Evolutionary conservation across 306 rosid species (phyloP), one percentile per base, ranked within the genome.

Genomic region (Medicago truncatula): DNA sequence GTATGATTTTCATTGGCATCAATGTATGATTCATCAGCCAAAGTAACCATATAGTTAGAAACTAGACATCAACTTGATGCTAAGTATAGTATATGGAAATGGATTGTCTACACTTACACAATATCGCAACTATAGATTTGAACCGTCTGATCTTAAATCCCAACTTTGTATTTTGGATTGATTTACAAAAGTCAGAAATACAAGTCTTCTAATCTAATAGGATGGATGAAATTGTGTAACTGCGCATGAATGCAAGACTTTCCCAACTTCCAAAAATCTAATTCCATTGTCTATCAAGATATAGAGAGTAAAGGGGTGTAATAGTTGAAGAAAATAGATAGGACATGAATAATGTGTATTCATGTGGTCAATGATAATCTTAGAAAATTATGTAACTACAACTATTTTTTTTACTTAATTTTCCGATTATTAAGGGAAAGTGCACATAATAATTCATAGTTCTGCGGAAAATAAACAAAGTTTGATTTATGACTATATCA

Each of bases 51-150:
- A 34, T 64, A 70, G 4, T 20, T 60, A 17, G 38, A 53, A 59
- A 66, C 36, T 17, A 66, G 36, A 71, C 36, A 46, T 54, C 56
- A 80, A 46, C 17, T 41, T 76, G 67, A 66, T 78, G 75, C 23
- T 39, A 57, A 8, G 38, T 57, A 57, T 10, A n/a, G 11, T 50
- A 0, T 5, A 50, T 50, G 10, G 16, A 50, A 50, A 6, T 50
- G 11, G 57, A 16, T n/a, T 0, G 57, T n/a, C 4, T 50, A 4
- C 21, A 16, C 9, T 7, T 15, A 6, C 8, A 20, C 21, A 54
- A 54, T 54, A 9, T 54, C 7, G 6, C 6, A 54, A 5, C 18
- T 18, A 0, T 18, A 17, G 60, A 54, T 54, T 50, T 50, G 20
- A 16, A 50, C 9, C 4, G 20, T 50, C 3, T 3, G 0, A 50